Base-by-base conservation (phyloP, 2,329 filamentous ascomycete genomes). In the Dryadomyces quercus-mongolicae region DNA sequence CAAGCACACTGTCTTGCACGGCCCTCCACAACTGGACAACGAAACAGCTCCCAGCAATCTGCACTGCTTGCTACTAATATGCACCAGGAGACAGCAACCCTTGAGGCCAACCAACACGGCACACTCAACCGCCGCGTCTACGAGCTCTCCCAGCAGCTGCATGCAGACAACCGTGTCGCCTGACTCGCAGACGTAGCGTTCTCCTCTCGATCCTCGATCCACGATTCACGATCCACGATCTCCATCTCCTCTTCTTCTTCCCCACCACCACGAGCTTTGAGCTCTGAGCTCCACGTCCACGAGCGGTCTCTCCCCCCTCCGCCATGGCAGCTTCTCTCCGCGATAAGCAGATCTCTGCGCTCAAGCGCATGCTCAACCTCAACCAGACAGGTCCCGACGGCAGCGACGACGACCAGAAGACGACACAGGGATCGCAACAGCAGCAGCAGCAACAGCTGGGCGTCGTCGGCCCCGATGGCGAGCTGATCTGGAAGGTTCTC, bases 401-500 rank as follows among this genome's bases (percentile, higher is more conserved):
- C 56, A 77, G 78, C 61, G 75, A 80, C 55, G 72, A 78, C 51
- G 78, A 87, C 56, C 86, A 90, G 55, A 82, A 51, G 70, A 85
- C 10, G 85, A 54, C 36, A 12, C 36, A 5, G 4, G 10, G 10
- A 16, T 16, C 36, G 36, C 36, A 12, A 12, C 36, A 12, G 36
- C 36, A 40, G 36, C 36, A 13, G 77, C 49, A 53, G 34, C 55
- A 57, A 84, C 54, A 80, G 85, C 21, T 79, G 84, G 42, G 84
- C 84, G n/a, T 85, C 88, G 74, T 95, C 58, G 90, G 90, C 61
- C 78, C 88, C 49, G 85, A 94, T 62, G 90, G 91, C 59, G 88
- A 95, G 64, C 91, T 92, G 1, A 91, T 96, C 72, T 97, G 92
- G 92, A 97, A 97, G 69, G 88, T 97, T 7, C 75, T 98, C 52